These are phyloP conservation scores for Fonsecaea pedrosoi DNA, from an alignment of 2,329 filamentous ascomycete genomes.

Conservation along the genomic window DNA sequence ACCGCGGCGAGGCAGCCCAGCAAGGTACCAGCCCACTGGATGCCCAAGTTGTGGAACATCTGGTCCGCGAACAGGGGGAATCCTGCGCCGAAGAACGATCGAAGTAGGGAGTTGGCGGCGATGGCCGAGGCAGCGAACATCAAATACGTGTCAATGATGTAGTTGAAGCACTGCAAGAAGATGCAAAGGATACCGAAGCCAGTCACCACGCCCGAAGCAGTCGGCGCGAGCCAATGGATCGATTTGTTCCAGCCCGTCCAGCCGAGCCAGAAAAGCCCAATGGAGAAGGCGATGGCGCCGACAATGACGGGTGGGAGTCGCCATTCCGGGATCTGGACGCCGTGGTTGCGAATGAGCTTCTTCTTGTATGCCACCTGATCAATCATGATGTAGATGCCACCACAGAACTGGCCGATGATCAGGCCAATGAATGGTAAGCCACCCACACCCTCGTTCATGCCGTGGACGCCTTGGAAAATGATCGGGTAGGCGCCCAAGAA, in stretches of 20 bases:
- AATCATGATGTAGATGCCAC: constrained; percentile 67
- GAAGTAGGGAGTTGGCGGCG: constrained; percentile 71
- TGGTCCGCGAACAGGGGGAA: constrained; percentile 67
- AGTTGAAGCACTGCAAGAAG: constrained; percentile 65
- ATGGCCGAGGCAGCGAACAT: constrained; percentile 73
- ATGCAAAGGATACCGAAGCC: constrained; percentile 65
- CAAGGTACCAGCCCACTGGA: constrained; percentile 76
- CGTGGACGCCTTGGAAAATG: constrained; percentile 62
- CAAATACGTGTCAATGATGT: constrained; percentile 65
- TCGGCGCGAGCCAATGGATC: constrained; percentile 52
- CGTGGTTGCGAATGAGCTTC: constrained; percentile 71
- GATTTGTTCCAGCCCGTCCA: constrained; percentile 66
- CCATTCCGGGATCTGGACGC: constrained; percentile 64
- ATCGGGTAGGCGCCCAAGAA: constrained; percentile 47
- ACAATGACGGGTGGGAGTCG: constrained; percentile 61
- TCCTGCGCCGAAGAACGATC: constrained; percentile 41
- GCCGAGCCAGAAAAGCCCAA: constrained; percentile 78
- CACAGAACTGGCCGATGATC: constrained; percentile 73
- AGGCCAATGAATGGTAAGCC: constrained; percentile 87
- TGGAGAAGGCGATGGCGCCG: constrained; percentile 60
- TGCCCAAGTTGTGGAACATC: constrained; percentile 62
- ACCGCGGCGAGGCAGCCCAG: constrained; percentile 75
- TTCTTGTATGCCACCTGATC: constrained; percentile 71
- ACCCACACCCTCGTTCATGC: constrained; percentile 70
- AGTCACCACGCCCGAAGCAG: constrained; percentile 58